Evolutionary conservation across 129 eudicot genomes (phyloP).

Genomic region (Flaveria bidentis): DNA sequence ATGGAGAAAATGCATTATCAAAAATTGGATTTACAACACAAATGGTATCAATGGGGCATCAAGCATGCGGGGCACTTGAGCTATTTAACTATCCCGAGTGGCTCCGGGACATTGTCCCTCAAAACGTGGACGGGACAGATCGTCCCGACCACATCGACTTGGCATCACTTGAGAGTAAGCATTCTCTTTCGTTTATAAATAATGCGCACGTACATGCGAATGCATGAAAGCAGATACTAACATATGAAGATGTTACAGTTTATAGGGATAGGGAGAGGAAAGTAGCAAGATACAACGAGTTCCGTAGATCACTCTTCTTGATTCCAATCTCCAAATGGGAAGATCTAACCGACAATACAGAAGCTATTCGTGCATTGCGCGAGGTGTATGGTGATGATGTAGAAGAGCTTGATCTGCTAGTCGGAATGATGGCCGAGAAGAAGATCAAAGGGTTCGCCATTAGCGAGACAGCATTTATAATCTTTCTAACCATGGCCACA

Average conservation of each 20-base stretch:
- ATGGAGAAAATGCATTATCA: conserved; percentile 38
- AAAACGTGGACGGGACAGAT: conserved; percentile 49
- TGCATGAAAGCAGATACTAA: not conserved
- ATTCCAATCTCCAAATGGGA: conserved; percentile 73
- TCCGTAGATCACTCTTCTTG: conserved; percentile 49
- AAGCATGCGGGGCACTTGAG: conserved; percentile 57
- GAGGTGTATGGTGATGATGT: conserved; percentile 58
- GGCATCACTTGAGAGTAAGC: conserved; percentile 57
- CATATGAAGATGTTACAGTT: conserved; percentile 31
- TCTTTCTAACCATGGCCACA: conserved; percentile 62
- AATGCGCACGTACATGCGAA: too few species aligned
- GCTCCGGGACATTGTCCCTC: conserved; percentile 47
- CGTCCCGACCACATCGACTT: conserved; percentile 53
- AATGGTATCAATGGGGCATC: conserved; percentile 80
- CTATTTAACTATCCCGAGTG: conserved; percentile 62
- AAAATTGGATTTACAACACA: conserved; percentile 46
- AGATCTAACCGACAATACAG: conserved; percentile 54
- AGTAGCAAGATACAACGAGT: conserved; percentile 64
- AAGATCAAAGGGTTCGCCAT: conserved; percentile 72
- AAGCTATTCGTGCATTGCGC: conserved; percentile 42
- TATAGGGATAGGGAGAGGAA: conserved; percentile 67
- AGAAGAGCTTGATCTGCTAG: conserved; percentile 56
- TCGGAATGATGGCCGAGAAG: conserved; percentile 63
- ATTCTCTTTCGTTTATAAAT: not conserved
- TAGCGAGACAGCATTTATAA: conserved; percentile 59